phyloP scores from a whole-genome alignment of 1,284 basidiomycete species.

The Cutaneotrichosporon spelunceum region DNA sequence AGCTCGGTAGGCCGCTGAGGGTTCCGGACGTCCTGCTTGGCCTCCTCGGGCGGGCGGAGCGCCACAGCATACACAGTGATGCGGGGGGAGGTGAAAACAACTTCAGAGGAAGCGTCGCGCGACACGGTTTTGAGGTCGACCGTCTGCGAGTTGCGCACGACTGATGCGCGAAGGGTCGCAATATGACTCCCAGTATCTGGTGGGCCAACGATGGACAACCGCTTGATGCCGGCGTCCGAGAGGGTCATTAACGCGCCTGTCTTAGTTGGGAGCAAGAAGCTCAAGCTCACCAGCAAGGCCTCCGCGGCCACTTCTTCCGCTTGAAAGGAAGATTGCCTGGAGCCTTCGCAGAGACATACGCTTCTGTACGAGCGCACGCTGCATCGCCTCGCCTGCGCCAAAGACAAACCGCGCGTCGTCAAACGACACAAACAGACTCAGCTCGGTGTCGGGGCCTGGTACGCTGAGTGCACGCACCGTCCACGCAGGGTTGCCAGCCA shows the following conservation, averaged over 20 bases:
- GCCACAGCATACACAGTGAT: constrained; percentile 38
- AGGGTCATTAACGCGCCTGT: constrained; percentile 76
- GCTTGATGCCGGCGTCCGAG: constrained; percentile 64
- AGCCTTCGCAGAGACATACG: constrained; percentile 63
- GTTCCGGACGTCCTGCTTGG: neutral
- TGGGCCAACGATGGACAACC: constrained; percentile 67
- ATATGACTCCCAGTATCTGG: constrained; percentile 66
- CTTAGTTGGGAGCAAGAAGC: constrained; percentile 12
- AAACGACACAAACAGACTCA: constrained; percentile 68
- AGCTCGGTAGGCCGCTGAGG: constrained; percentile 12
- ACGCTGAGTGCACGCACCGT: constrained; percentile 49
- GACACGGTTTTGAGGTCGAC: constrained; percentile 22
- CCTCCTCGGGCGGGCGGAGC: constrained; percentile 16
- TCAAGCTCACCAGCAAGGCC: constrained; percentile 65
- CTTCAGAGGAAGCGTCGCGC: constrained; percentile 17
- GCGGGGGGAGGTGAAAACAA: constrained; percentile 28
- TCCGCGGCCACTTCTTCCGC: constrained; percentile 57
- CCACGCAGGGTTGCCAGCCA: constrained; percentile 35
- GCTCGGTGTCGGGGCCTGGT: constrained; percentile 69
- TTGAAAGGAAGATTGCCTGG: constrained; percentile 69
- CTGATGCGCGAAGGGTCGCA: constrained; percentile 58
- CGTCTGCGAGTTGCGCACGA: constrained; percentile 22
- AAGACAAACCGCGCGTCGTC: constrained; percentile 78
- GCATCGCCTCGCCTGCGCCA: constrained; percentile 78
- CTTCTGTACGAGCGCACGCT: constrained; percentile 68